Conservation (phyloP, 2,329 filamentous ascomycete genomes). For the Akanthomyces muscarius region DNA sequence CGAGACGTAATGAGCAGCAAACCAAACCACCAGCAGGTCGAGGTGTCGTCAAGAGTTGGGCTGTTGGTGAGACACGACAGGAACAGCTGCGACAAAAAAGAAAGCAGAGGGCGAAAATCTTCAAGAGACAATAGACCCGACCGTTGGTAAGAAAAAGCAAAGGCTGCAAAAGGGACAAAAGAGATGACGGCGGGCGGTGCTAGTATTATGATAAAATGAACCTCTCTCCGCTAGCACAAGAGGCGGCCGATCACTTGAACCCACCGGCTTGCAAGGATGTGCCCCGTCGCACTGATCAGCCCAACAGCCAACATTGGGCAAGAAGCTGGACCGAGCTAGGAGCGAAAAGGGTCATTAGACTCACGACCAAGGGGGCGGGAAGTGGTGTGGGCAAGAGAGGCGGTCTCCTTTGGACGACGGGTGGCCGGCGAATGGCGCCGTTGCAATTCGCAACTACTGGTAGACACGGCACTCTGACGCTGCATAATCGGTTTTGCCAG, state of each 20-base stretch:
- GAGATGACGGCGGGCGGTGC: conserved; percentile 5
- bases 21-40: neutral
- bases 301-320: conserved; percentile 8
- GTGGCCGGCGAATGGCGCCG: neutral
- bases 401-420: neutral
- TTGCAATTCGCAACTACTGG: neutral
- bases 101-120: neutral
- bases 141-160: neutral
- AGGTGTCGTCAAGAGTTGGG: neutral
- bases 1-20: neutral
- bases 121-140: neutral
- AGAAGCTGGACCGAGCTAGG: neutral
- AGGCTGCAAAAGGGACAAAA: neutral
- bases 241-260: conserved; percentile 15
- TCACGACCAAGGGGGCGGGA: neutral
- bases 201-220: conserved; percentile 16
- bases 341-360: neutral
- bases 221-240: conserved; percentile 3
- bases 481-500: neutral
- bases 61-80: neutral
- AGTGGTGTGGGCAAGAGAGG: neutral
- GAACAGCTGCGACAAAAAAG: neutral
- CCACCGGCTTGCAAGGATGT: conserved; percentile 10
- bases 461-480: neutral
- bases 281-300: conserved; percentile 16